Evolutionary conservation across 208 protist species (phyloP), one percentile per base, ranked within the genome.

Genomic region (Vickermania ingenoplastis): DNA sequence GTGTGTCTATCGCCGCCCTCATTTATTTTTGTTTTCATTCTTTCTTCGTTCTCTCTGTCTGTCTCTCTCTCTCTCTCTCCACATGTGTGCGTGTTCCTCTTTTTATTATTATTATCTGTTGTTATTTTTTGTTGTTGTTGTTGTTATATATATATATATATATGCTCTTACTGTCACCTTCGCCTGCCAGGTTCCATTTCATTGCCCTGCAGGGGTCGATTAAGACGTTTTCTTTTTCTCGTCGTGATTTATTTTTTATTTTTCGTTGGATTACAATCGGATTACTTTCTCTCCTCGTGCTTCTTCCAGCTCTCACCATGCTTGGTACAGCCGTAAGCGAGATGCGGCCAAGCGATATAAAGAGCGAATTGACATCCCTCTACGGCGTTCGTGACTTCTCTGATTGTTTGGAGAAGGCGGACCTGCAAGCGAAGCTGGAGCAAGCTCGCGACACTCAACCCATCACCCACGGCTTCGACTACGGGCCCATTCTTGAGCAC

Each of bases 321-420:
- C 17, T 48, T 48, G 36, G 11, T 17, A 17, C 17, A 7, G 36
- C 17, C 36, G 36, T 48, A 7, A 48, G 17, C n/a, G n/a, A n/a
- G n/a, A n/a, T n/a, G n/a, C n/a, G n/a, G n/a, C n/a, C n/a, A n/a
- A n/a, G n/a, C n/a, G n/a, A n/a, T n/a, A 79, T 89, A 27, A 87
- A 88, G 67, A 74, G 81, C 27, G 81, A 89, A 66, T 61, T 94
- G 53, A 60, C 63, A 14, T 73, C 52, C 4, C 64, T 77, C 36
- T 94, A 91, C 61, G 73, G 58, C 52, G 50, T 90, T n/a, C 79
- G 53, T 21, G 68, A 82, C 59, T 79, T 89, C 53, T 58, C 57
- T 28, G 81, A 89, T 53, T 86, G 79, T 61, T 59, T 93, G 49
- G 83, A 91, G 63, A 59, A 58, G 2, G 73, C 71, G 28, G 87